Conservation (phyloP, 1,284 basidiomycete species). For the Marasmius oreades region DNA sequence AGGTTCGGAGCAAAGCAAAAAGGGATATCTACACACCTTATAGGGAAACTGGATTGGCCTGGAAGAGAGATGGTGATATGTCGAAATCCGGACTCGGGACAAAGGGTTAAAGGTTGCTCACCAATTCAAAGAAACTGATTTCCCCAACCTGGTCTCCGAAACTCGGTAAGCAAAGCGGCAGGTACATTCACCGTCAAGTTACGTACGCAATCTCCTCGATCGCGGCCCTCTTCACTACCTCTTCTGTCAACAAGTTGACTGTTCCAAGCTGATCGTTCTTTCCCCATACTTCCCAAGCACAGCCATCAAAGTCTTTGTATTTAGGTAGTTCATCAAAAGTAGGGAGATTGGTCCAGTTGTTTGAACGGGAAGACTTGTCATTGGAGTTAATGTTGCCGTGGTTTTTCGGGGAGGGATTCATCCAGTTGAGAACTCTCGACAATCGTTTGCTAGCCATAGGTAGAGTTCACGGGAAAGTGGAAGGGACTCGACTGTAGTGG, state of each 20-base stretch:
- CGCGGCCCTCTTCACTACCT: slow-evolving; percentile 58
- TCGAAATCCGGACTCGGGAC: neutral
- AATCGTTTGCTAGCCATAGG: slow-evolving; percentile 11
- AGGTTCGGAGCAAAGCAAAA: slow-evolving; percentile 1
- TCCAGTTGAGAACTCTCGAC: slow-evolving; percentile 10
- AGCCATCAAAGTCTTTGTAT: slow-evolving; percentile 56
- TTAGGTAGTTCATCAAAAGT: slow-evolving; percentile 59
- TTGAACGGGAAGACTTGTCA: slow-evolving; percentile 6
- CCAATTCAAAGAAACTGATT: slow-evolving; percentile 61
- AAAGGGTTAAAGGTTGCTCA: slow-evolving; percentile 24
- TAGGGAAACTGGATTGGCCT: slow-evolving; percentile 70
- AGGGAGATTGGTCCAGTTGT: slow-evolving; percentile 41
- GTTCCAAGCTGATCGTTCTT: slow-evolving; percentile 68
- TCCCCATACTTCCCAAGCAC: slow-evolving; percentile 75
- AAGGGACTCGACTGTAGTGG: neutral
- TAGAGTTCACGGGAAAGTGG: neutral
- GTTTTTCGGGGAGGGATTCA: slow-evolving; percentile 5
- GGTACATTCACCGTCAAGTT: slow-evolving; percentile 2
- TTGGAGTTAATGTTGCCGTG: neutral
- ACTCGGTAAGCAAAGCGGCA: slow-evolving; percentile 2
- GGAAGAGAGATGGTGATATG: neutral
- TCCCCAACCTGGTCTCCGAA: slow-evolving; percentile 42
- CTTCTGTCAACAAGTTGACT: slow-evolving; percentile 64
- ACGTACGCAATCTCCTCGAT: slow-evolving; percentile 60
- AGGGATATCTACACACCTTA: slow-evolving; percentile 36